Evolutionary conservation across 257 asterid genomes (phyloP), one percentile per base, ranked within the genome.

Genomic region (Penstemon newberryi): DNA sequence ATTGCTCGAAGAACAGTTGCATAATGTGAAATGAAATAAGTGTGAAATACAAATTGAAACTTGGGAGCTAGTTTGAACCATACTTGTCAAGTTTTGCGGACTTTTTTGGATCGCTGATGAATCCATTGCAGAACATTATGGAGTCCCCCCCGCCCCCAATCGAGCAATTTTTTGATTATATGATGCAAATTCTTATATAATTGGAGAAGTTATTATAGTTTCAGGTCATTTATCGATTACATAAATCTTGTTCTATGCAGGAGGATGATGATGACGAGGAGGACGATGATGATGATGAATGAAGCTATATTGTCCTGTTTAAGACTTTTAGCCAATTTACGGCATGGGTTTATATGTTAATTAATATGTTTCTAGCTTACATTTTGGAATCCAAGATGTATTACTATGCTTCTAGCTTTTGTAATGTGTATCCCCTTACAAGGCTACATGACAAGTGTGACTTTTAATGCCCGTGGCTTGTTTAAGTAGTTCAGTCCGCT

Each of bases 271-370:
- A 77, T 0, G 85, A 73, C 0, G 80, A 79, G 0, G 83, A 73
- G 0, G 86, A 82, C 1, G 89, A 81, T 0, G 89, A 77, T 0
- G 88, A 81, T 4, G 88, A 84, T 3, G 85, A 77, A 13, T 83
- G 85, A 85, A 67, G 47, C 54, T 57, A 53, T 56, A 39, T 1
- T 33, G 18, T 42, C 25, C 5, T 6, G 56, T 55, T 37, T n/a
- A 45, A 56, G 54, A 60, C 67, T 60, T 78, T 15, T 67, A 62
- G 74, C 53, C 42, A 66, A 61, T 71, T 10, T 49, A 56, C 25
- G 70, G 41, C 66, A 51, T 55, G 60, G 62, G 73, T 71, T 39
- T 75, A 77, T 82, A 77, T 75, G 86, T 65, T 69, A 67, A 76
- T 25, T 25, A 25, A 25, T 65, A 66, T 63, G 64, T 63, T 46